Evolutionary conservation across 495 filamentous ascomycete genomes (phyloP), one percentile per base, ranked within the genome.

Genomic region (Oidiodendron maius): DNA sequence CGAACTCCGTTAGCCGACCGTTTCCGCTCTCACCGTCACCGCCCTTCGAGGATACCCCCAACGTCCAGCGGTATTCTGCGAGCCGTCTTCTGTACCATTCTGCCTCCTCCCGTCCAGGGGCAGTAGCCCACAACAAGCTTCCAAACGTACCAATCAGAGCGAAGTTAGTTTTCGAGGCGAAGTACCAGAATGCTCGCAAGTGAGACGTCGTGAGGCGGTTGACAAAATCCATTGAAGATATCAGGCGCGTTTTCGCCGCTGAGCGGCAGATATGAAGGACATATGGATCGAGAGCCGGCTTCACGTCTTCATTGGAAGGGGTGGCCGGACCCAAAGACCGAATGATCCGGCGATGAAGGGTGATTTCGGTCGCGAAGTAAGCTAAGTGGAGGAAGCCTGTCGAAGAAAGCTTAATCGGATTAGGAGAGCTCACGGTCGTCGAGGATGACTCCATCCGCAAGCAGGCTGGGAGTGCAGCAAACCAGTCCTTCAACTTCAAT

Each of bases 261-360:
- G 84, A 90, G 44, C 93, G 93, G 67, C 91, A 96, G 60, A 97
- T 96, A 69, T 96, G 89, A 15, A 90, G 78, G 39, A 96, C 80
- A 62, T 89, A 85, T 0, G 84, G 77, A 57, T 88, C 81, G 25
- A 67, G 64, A 2, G 60, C 28, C 45, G 53, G 38, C 51, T 51
- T 36, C 40, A 40, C 43, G 57, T 58, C 26, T 12, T 42, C 21
- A 12, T 51, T 36, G 15, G 50, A 25, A 22, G 40, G 20, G 10
- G 65, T 57, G 2, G 70, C 60, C 1, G 72, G 62, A 47, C 71
- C 71, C 28, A 91, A 69, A 16, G 84, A 85, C 25, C 87, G 83
- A 38, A 91, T 77, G 56, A 91, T 89, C 51, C 85, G 78, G 12
- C 88, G 78, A 59, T 94, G 88, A 41, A 94, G 83, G 0, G 84